These are phyloP conservation scores for Pichia norvegensis DNA, from an alignment of 1,139 yeast species.

Conservation along the genomic window DNA sequence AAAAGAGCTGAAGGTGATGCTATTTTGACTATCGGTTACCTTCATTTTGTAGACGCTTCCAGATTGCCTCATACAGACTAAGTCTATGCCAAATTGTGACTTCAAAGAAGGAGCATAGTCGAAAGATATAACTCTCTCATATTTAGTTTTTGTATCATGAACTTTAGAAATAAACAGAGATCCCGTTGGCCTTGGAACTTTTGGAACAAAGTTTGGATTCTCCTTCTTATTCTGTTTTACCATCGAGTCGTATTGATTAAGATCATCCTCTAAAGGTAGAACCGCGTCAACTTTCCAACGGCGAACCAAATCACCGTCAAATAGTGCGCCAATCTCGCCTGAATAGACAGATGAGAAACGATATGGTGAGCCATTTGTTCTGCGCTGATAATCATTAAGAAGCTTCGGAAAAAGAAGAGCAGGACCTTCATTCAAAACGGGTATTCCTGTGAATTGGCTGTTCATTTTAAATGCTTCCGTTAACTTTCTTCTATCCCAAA, in stretches of 20 bases:
- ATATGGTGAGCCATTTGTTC: constrained; percentile 55
- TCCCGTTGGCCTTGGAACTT: constrained; percentile 35
- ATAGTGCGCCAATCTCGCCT: constrained; percentile 75
- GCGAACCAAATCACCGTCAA: constrained; percentile 69
- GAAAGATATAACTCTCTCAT: constrained; percentile 75
- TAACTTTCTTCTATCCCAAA: constrained; percentile 80
- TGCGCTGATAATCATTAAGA: constrained; percentile 54
- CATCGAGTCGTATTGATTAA: constrained; percentile 17
- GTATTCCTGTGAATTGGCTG: constrained; percentile 19
- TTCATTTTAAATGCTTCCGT: constrained; percentile 27
- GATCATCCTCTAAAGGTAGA: constrained; percentile 32
- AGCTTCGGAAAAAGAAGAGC: constrained; percentile 59
- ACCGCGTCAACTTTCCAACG: constrained; percentile 74
- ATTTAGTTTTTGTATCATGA: constrained; percentile 65
- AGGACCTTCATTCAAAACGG: constrained; percentile 44
- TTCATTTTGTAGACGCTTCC: constrained; percentile 82
- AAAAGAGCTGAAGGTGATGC: constrained; percentile 57
- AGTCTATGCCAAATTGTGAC: constrained; percentile 30
- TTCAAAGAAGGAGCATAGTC: constrained; percentile 62
- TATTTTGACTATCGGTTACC: constrained; percentile 59
- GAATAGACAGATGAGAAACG: constrained; percentile 60
- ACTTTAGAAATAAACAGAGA: constrained; percentile 71
- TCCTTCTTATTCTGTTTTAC: constrained; percentile 16
- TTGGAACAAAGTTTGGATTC: constrained; percentile 30
- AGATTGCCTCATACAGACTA: constrained; percentile 83